These are phyloP conservation scores for Centrapalus pauciflorus DNA, from an alignment of 129 eudicot species.

Conservation along the genomic window DNA sequence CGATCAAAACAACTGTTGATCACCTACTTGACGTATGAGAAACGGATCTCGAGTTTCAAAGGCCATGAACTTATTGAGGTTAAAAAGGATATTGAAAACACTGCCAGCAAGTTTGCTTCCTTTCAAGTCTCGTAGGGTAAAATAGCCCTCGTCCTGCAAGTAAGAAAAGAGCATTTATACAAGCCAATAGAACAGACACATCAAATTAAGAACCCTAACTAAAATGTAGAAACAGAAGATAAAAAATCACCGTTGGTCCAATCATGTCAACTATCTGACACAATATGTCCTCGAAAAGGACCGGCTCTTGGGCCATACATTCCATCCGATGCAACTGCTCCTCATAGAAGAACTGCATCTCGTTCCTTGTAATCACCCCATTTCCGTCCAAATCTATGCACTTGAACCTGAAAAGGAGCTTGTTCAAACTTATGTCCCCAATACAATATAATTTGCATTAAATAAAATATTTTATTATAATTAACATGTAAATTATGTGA, in stretches of 20 bases:
- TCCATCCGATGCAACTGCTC: slow-evolving; percentile 99
- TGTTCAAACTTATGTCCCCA: neutral
- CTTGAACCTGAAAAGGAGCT: slow-evolving; percentile 66
- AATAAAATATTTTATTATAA: no score
- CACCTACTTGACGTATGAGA: slow-evolving; percentile 83
- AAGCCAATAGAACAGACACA: neutral
- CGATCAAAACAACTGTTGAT: neutral
- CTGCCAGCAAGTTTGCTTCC: slow-evolving; percentile 86
- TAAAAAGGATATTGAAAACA: slow-evolving; percentile 89
- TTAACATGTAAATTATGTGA: no score
- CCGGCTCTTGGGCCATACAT: slow-evolving; percentile 99
- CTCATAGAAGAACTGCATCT: slow-evolving; percentile 91
- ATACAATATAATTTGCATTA: neutral
- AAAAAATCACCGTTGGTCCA: slow-evolving; percentile 63
- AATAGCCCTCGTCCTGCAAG: slow-evolving; percentile 65
- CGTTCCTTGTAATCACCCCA: slow-evolving; percentile 84
- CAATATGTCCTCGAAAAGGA: slow-evolving; percentile 91
- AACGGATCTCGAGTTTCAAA: slow-evolving; percentile 98
- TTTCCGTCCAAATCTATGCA: slow-evolving; percentile 97
- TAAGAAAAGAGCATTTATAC: neutral
- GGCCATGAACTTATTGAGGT: slow-evolving; percentile 96
- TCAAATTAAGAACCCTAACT: neutral
- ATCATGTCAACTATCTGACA: slow-evolving; percentile 99
- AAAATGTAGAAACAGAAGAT: neutral
- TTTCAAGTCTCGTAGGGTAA: slow-evolving; percentile 75